Base-by-base conservation (phyloP, 2,329 filamentous ascomycete genomes). In the Ceratocystis colombiana region DNA sequence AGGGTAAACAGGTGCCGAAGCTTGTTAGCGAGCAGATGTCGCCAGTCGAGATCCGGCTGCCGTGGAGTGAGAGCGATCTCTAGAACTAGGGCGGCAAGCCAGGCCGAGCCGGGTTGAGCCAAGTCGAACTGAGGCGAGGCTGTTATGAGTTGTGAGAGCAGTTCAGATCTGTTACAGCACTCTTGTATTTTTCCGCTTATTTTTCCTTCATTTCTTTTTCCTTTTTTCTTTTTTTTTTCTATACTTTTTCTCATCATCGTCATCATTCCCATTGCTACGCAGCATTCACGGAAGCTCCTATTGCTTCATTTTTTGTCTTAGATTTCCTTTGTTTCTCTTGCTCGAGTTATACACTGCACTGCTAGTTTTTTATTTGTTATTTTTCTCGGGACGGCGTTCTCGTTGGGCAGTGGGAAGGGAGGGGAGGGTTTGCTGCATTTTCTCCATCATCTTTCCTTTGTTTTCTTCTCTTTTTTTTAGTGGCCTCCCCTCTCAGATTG, bases 1-100 rank as follows among this genome's bases (percentile, higher is more conserved):
- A 80, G 53, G 79, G 86, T 10, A 79, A 78, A 70, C 79, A 80
- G 71, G 72, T 91, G 70, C 78, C 75, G n/a, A 73, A 75, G 48
- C 75, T 84, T 74, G 77, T 79, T 3, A 76, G 75, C 71, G 74
- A 74, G 71, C 74, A 81, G 61, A 80, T 85, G 79, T 72, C 69
- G 69, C 76, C 78, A 20, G 81, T 85, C 10, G 77, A 78, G 69
- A 79, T 84, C 46, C 75, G 72, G 66, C 69, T 84, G 70, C 82
- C 82, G 12, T 84, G 81, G 81, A 74, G 72, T 1, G 73, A 75
- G 69, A 71, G 65, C 7, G 65, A 63, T 59, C n/a, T 62, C 20
- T 66, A 65, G 64, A 62, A 37, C 44, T 41, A 25, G 55, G 10
- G n/a, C 8, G 25, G 55, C 22, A 59, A 28, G 5, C 55, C 25